phyloP scores from a whole-genome alignment of 805 yeast genomes.

The Ogataea philodendri region DNA sequence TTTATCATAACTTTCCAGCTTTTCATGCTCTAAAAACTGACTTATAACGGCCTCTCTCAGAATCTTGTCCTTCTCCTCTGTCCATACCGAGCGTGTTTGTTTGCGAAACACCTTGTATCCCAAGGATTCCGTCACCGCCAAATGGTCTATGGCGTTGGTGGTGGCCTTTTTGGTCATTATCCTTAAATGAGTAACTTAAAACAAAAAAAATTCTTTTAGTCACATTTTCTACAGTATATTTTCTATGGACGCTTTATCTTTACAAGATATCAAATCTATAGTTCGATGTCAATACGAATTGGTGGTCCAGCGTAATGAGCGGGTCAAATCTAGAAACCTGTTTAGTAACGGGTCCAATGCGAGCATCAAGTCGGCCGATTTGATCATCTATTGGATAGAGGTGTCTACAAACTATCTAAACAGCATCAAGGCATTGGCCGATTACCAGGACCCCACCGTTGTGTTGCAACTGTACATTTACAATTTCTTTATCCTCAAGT shows the following conservation, averaged over 20 bases:
- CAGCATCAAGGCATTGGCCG: constrained; percentile 16
- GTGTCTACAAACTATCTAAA: constrained; percentile 24
- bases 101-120: constrained; percentile 74
- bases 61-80: constrained; percentile 65
- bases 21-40: constrained; percentile 25
- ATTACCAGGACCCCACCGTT: constrained; percentile 20
- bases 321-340: constrained; percentile 4
- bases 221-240: background rate
- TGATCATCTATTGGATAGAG: constrained; percentile 25
- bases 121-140: constrained; percentile 63
- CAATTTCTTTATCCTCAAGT: constrained; percentile 22
- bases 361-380: constrained; percentile 6
- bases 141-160: constrained; percentile 43
- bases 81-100: constrained; percentile 68
- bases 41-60: constrained; percentile 44
- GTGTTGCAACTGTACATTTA: constrained; percentile 21
- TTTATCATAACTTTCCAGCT: constrained; percentile 19
- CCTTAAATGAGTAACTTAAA: no score
- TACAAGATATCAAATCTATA: constrained; percentile 13
- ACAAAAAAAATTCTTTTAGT: constrained; percentile 1
- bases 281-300: constrained; percentile 19
- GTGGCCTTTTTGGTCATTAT: constrained; percentile 8
- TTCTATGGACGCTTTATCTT: constrained; percentile 13
- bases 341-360: constrained; percentile 2
- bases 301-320: constrained; percentile 9